phyloP scores from a whole-genome alignment of 2,329 filamentous ascomycete genomes.

The Pseudogymnoascus sp. region DNA sequence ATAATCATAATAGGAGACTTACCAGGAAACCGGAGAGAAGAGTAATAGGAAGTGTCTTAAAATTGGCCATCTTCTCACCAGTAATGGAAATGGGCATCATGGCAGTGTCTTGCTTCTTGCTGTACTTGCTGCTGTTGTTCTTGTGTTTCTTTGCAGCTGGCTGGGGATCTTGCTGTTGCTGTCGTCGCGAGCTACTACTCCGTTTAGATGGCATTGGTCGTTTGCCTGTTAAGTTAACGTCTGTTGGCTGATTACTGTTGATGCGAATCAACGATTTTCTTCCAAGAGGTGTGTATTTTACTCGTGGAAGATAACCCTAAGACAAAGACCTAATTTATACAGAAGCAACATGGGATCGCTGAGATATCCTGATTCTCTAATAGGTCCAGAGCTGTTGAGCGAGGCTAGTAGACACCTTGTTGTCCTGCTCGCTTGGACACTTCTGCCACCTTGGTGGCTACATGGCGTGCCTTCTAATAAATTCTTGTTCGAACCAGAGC shows the following conservation, averaged over 20 bases:
- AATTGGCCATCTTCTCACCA: background rate
- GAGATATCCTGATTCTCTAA: background rate
- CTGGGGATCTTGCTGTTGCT: background rate
- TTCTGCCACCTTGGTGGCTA: background rate
- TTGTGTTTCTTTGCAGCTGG: background rate
- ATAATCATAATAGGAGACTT: conserved; percentile 14
- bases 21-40: conserved; percentile 53
- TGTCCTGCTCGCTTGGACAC: background rate
- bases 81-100: background rate
- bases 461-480: background rate
- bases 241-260: background rate
- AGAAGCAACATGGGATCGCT: background rate
- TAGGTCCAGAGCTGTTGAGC: background rate
- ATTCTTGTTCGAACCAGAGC: background rate
- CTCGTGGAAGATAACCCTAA: background rate
- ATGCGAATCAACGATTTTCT: background rate
- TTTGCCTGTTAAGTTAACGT: background rate
- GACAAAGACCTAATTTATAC: background rate
- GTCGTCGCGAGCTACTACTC: background rate
- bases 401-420: background rate
- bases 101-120: background rate
- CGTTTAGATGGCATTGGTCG: background rate
- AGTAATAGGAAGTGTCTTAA: conserved; percentile 45
- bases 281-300: background rate
- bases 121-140: background rate